Conservation (phyloP, 148 eudicot genomes). For the Dysphania ambrosioides region DNA sequence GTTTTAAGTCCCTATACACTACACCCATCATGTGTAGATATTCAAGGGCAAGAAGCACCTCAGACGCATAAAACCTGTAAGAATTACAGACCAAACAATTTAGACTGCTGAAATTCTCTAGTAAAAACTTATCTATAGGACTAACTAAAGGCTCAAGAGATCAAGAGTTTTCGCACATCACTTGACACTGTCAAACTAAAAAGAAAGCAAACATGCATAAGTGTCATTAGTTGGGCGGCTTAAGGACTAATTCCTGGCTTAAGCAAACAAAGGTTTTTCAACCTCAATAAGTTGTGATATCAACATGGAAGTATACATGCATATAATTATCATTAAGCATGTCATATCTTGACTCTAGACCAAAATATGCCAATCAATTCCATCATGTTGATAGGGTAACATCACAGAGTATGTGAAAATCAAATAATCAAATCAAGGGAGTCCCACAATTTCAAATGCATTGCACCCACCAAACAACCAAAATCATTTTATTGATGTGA, state of each 20-base stretch:
- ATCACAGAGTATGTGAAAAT: slow-evolving; percentile 2
- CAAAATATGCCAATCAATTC: slow-evolving; percentile 12
- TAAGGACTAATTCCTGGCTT: too few relatives aligned
- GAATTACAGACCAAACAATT: not conserved
- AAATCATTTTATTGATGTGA: slow-evolving; percentile 21
- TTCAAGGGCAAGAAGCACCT: slow-evolving; percentile 77
- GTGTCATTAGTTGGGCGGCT: too few relatives aligned
- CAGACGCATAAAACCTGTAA: slow-evolving; percentile 80
- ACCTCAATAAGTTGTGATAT: too few relatives aligned
- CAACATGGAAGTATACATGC: too few relatives aligned
- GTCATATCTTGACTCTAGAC: slow-evolving; percentile 26
- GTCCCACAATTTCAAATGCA: too few relatives aligned
- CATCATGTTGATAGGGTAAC: not conserved
- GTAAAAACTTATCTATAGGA: not conserved
- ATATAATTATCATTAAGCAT: too few relatives aligned
- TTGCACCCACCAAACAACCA: slow-evolving; percentile 12
- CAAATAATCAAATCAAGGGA: not conserved
- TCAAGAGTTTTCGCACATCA: not conserved
- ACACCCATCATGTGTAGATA: slow-evolving; percentile 92
- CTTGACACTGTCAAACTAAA: not conserved
- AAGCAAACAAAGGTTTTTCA: too few relatives aligned
- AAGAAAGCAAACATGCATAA: not conserved
- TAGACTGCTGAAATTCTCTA: not conserved
- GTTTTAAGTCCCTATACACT: slow-evolving; percentile 76
- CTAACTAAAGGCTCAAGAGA: not conserved